phyloP scores from a whole-genome alignment of 2,329 filamentous ascomycete species.

The Lachnellula suecica region DNA sequence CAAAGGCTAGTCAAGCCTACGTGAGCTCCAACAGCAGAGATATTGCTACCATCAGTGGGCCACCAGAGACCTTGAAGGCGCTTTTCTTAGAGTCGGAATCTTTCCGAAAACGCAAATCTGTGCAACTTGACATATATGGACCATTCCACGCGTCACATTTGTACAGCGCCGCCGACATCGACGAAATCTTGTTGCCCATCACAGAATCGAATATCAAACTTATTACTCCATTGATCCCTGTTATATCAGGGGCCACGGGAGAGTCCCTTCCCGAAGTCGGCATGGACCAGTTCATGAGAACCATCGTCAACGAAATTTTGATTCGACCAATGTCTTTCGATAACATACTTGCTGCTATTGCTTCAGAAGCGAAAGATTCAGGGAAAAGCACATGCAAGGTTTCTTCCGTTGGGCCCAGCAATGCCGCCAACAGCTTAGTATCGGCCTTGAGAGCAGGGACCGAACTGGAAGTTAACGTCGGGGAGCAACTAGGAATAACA shows the following conservation, averaged over 20 bases:
- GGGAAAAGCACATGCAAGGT: slow-evolving; percentile 43
- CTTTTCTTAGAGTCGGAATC: slow-evolving; percentile 1
- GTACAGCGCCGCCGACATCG: slow-evolving; percentile 16
- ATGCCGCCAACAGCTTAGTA: not conserved
- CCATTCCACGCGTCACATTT: slow-evolving; percentile 28
- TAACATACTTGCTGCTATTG: slow-evolving; percentile 47
- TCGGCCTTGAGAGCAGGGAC: not conserved
- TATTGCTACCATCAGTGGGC: slow-evolving; percentile 5
- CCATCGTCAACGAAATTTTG: slow-evolving; percentile 45
- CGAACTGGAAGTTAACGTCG: slow-evolving; percentile 2
- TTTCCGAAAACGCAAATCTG: not conserved
- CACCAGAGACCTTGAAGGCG: not conserved
- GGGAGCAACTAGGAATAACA: not conserved
- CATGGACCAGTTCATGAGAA: not conserved
- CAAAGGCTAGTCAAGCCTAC: not conserved
- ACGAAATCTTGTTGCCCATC: not conserved
- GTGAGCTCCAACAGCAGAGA: not conserved
- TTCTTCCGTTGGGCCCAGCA: slow-evolving; percentile 43
- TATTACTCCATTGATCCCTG: not conserved
- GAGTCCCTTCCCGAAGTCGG: not conserved
- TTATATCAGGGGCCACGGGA: not conserved
- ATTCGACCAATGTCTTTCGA: slow-evolving; percentile 48
- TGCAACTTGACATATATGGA: slow-evolving; percentile 12
- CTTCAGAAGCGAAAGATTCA: slow-evolving; percentile 42
- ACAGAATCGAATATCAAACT: not conserved